Base-by-base conservation (phyloP, 371 early-diverging fungal species). In the Vairimorpha necatrix region DNA sequence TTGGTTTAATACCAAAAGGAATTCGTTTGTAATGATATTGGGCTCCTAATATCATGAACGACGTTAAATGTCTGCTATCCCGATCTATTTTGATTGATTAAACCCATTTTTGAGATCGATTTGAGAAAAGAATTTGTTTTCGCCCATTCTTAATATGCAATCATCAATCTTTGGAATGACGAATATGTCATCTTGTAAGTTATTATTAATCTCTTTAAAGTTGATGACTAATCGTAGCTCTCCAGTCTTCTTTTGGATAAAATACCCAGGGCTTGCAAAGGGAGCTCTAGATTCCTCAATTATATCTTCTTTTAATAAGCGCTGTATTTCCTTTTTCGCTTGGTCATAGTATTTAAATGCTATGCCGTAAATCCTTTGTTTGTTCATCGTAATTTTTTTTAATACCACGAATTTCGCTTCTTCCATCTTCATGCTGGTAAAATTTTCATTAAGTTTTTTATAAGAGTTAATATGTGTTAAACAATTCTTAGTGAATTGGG, bases 81-180 rank as follows among this genome's bases (percentile, higher is more conserved):
- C 30, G 18, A 22, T 60, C 50, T 61, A 58, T 22, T 24, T n/a
- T 0, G 7, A 72, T 42, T 50, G 30, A 47, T 2, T 58, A 2
- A 2, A 30, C 34, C 2, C 63, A 7, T 30, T 63, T 3, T 38
- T 63, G 13, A 63, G 26, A 39, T 63, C 38, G 24, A 62, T 58
- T 63, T 63, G 32, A 36, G 18, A 16, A 63, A 63, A 63, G 26
- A 11, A 16, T 32, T 38, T 85, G 56, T 0, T 73, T 69, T 0
- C 78, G 65, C 58, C 84, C 84, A 9, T 58, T 46, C 0, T 39
- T 48, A 0, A 81, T 70, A n/a, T 72, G 74, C 18, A 58, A 3
- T 65, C 46, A 18, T 66, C 22, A 16, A 74, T 53, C 3, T 42
- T 53, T 28, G 74, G 63, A 18, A 74, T 47, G 26, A 22, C 22